Base-by-base conservation (phyloP, 1,139 yeast species). In the Magnusiomyces starmeri region DNA sequence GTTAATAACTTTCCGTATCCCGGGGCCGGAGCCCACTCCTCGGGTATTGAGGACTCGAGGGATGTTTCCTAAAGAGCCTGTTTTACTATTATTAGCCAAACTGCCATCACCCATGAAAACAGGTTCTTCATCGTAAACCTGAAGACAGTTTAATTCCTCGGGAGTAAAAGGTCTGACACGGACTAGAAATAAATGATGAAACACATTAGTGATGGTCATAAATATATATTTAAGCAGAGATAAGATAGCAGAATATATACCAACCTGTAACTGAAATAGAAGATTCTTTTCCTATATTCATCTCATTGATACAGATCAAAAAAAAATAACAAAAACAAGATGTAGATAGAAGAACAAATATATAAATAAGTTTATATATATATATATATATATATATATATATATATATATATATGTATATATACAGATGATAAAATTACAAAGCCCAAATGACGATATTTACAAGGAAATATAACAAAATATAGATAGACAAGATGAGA, bases 111-210 rank as follows among this genome's bases (percentile, higher is more conserved):
- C 82, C 22, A 77, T 69, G 57, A 82, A 78, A 45, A 74, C 62
- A 21, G 63, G 66, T 42, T 68, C 61, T 46, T 58, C 64, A 32
- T 59, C 51, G n/a, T 56, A 65, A 62, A 54, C 71, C 47, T 61
- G 66, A 41, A 69, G 58, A 56, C 75, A 77, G 26, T 73, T 62
- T 24, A 67, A 63, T 66, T 88, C 96, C 1, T 66, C 60, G 1
- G 67, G 62, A 1, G 94, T 86, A 68, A 88, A 87, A 2, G 97
- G 97, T 55, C 97, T 73, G 4, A 89, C 94, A 47, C 97, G 62
- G 26, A 68, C 72, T 60, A 48, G 4, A 34, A 49, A 18, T 37
- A 10, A 14, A 42, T 39, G 55, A 50, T n/a, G n/a, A n/a, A 32
- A n/a, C n/a, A 14, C 54, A 51, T 10, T 57, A 55, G 27, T 20